phyloP scores from a whole-genome alignment of 768 basidiomycete genomes.

The Termitomyces sp. region DNA sequence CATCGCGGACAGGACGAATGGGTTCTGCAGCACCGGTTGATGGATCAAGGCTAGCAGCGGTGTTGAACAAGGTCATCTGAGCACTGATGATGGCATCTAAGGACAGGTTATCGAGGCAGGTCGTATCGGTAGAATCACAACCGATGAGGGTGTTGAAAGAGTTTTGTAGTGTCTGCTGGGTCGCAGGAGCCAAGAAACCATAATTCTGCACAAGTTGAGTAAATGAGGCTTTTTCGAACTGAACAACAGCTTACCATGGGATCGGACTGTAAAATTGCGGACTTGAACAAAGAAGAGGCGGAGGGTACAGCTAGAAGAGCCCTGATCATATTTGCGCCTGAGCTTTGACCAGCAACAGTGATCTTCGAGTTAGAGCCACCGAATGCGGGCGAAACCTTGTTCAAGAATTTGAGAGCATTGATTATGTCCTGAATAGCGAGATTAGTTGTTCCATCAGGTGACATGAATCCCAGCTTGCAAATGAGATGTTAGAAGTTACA shows the following conservation, averaged over 20 bases:
- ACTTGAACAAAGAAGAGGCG: constrained; percentile 68
- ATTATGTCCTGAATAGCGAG: constrained; percentile 69
- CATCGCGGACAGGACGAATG: constrained; percentile 66
- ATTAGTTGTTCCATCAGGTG: constrained; percentile 69
- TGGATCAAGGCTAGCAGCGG: constrained; percentile 44
- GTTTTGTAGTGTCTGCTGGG: constrained; percentile 52
- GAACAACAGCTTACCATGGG: constrained; percentile 58
- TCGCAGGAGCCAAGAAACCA: constrained; percentile 57
- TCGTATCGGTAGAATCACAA: constrained; percentile 41
- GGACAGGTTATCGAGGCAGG: constrained; percentile 52
- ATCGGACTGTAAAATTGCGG: constrained; percentile 82
- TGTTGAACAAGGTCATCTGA: constrained; percentile 41
- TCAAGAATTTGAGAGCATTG: constrained; percentile 61
- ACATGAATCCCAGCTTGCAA: constrained; percentile 67
- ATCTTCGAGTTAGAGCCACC: constrained; percentile 65
- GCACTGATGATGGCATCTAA: constrained; percentile 51
- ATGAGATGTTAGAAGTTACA: constrained; percentile 6
- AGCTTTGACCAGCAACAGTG: constrained; percentile 80
- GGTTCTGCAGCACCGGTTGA: constrained; percentile 54
- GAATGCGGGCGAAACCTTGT: constrained; percentile 54
- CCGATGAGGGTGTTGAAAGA: constrained; percentile 45
- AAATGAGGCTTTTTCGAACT: neutral
- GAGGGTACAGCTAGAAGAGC: constrained; percentile 72
- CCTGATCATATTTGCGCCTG: constrained; percentile 75
- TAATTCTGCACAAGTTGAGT: constrained; percentile 47